Percentiles rank a stretch among this genome's conserved stretches.
These are phyloP conservation scores for Stenocarpella maydis DNA, from an alignment of 2,329 filamentous ascomycete species.

Conservation along the genomic window DNA sequence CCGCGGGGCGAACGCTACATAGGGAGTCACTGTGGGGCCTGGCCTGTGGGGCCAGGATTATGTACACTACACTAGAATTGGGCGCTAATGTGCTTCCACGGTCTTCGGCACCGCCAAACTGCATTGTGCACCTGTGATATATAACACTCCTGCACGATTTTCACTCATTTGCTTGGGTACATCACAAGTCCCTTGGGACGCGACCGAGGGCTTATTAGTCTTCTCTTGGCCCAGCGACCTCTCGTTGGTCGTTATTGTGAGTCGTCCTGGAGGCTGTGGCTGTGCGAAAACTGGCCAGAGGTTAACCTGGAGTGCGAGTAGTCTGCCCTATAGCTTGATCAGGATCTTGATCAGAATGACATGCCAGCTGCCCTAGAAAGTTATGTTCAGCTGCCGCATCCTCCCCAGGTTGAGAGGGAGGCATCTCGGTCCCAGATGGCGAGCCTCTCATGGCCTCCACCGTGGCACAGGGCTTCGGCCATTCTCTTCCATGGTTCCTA, in stretches of 20 bases:
- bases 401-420: constrained; percentile 2
- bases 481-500: background rate
- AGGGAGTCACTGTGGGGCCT: constrained; percentile 19
- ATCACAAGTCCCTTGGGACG: background rate
- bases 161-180: background rate
- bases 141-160: too few species aligned
- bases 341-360: constrained; percentile 26
- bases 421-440: background rate
- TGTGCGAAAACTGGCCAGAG: background rate
- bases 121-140: background rate
- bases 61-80: background rate
- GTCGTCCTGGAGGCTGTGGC: background rate
- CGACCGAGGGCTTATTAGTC: background rate
- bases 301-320: constrained; percentile 5
- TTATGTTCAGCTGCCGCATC: constrained; percentile 29
- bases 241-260: background rate
- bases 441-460: background rate
- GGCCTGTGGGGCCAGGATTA: constrained; percentile 1
- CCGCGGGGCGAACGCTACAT: constrained; percentile 29
- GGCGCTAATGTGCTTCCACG: constrained; percentile 9
- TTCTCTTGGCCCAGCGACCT: background rate
- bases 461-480: constrained; percentile 20
- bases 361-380: constrained; percentile 2
- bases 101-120: constrained; percentile 4
- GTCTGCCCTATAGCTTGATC: background rate